Conservation (phyloP, 345 rosid species). For the Murraya paniculata region DNA sequence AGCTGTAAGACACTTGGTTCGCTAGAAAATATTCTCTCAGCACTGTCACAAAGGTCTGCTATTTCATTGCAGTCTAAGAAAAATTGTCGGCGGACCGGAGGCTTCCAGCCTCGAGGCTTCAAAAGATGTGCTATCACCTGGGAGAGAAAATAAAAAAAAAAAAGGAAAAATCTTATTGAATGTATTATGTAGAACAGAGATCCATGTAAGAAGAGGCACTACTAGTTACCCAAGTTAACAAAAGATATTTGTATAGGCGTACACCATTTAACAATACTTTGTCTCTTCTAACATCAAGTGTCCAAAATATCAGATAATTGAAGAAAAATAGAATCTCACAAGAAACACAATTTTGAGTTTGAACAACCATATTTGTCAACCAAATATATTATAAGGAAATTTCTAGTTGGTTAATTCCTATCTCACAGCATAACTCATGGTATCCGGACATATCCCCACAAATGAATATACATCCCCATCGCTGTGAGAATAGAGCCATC, state of each 20-base stretch:
- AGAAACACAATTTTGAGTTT: not conserved
- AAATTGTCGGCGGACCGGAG: constrained; percentile 91
- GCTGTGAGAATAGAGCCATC: not conserved
- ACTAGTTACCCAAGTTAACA: constrained; percentile 3
- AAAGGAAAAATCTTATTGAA: not conserved
- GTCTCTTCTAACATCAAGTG: constrained; percentile 10
- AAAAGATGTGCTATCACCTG: constrained; percentile 87
- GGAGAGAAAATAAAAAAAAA: not conserved
- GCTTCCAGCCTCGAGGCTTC: constrained; percentile 98
- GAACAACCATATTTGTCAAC: not conserved
- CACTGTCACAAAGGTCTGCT: constrained; percentile 90
- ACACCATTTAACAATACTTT: constrained; percentile 20
- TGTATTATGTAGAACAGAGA: not conserved
- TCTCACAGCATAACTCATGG: not conserved
- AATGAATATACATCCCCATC: not conserved
- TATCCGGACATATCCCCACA: not conserved
- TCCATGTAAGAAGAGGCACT: not conserved
- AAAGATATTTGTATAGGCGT: not conserved
- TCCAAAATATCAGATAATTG: constrained; percentile 5
- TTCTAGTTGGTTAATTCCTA: not conserved
- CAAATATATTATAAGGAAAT: not conserved
- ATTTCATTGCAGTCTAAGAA: constrained; percentile 96
- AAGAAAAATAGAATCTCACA: constrained; percentile 4
- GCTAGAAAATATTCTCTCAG: constrained; percentile 75
- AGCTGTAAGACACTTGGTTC: constrained; percentile 93